Conservation (phyloP, 345 rosid genomes). For the Xanthoceras sorbifolium region DNA sequence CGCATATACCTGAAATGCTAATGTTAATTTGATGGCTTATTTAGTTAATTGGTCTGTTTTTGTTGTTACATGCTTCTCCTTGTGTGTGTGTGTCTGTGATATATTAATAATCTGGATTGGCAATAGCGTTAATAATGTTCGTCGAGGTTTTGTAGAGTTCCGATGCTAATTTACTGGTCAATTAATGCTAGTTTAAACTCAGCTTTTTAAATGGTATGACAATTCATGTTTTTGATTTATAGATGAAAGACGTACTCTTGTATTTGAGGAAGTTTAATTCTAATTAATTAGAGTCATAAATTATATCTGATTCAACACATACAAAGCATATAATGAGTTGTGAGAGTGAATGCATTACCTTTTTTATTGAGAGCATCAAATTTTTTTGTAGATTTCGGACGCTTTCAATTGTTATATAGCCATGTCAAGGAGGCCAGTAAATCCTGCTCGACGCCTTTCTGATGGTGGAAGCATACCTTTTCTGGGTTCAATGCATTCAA, state of each 20-base stretch:
- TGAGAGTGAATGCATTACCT: background rate
- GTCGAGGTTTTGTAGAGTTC: background rate
- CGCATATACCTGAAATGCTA: background rate
- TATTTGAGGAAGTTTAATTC: background rate
- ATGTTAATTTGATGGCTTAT: background rate
- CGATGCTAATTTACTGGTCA: background rate
- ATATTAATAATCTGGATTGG: background rate
- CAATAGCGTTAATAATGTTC: background rate
- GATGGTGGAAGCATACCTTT: constrained; percentile 57
- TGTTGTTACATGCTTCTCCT: too few species aligned
- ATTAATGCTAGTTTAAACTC: background rate
- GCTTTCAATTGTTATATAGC: constrained; percentile 1
- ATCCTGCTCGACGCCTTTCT: constrained; percentile 53
- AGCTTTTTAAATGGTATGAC: background rate
- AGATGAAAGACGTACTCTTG: background rate
- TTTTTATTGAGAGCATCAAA: background rate
- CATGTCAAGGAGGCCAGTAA: constrained; percentile 71
- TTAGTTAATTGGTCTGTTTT: background rate
- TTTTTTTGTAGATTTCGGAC: constrained; percentile 18
- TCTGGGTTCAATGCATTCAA: constrained; percentile 47
- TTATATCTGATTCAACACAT: background rate
- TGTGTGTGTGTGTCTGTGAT: background rate
- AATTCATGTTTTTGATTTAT: background rate
- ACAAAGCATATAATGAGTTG: background rate
- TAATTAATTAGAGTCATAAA: background rate